These are phyloP conservation scores for Celoporthe dispersa DNA, from an alignment of 2,329 filamentous ascomycete genomes.

Conservation along the genomic window DNA sequence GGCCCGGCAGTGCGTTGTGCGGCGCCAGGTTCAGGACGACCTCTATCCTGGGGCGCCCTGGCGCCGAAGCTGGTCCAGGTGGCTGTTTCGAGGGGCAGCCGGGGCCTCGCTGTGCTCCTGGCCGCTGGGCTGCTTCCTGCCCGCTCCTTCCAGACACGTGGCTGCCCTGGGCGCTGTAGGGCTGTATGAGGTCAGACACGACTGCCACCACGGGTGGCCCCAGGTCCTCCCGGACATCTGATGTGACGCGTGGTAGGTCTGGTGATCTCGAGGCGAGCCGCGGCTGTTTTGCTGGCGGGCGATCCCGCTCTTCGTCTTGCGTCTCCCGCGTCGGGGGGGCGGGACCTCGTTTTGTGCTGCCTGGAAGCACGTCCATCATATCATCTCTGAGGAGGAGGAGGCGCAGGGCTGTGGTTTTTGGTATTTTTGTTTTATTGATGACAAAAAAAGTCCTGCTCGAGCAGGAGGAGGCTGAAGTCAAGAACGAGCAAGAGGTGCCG, in stretches of 20 bases:
- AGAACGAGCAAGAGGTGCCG: not conserved
- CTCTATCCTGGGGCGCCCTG: constrained; percentile 21
- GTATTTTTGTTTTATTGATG: not conserved
- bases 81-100: not conserved
- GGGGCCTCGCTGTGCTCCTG: not conserved
- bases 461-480: not conserved
- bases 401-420: not conserved
- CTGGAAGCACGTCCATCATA: not conserved
- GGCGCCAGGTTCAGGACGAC: constrained; percentile 26
- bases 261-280: constrained; percentile 10
- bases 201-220: not conserved
- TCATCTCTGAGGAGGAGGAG: not conserved
- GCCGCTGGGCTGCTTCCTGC: not conserved
- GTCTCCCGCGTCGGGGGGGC: constrained; percentile 4
- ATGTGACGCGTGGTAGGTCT: constrained; percentile 16
- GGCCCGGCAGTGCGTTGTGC: not conserved
- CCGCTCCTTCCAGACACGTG: not conserved
- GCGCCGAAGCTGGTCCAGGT: not conserved
- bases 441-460: too few relatives aligned
- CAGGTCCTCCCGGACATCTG: constrained; percentile 11
- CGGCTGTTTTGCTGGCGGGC: constrained; percentile 1
- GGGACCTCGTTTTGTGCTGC: not conserved
- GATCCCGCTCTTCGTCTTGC: constrained; percentile 4
- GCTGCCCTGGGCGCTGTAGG: not conserved
- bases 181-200: constrained; percentile 2